These are phyloP conservation scores for Vaccinium macrocarpon DNA, from an alignment of 148 eudicot genomes.

Conservation along the genomic window DNA sequence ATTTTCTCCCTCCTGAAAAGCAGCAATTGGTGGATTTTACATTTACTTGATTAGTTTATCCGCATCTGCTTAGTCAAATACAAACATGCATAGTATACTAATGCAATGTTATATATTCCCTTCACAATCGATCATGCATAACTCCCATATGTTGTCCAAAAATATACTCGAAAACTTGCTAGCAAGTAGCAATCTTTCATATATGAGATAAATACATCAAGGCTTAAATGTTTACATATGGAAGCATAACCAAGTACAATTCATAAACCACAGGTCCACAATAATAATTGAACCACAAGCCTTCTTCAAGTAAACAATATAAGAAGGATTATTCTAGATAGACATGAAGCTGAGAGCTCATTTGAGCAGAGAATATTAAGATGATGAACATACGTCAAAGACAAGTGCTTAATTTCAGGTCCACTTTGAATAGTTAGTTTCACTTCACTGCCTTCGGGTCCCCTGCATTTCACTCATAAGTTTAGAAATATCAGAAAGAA, in stretches of 20 bases:
- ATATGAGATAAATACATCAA: neutral
- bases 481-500: slow-evolving; percentile 1
- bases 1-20: slow-evolving; percentile 79
- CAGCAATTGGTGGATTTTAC: slow-evolving; percentile 14
- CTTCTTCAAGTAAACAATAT: neutral
- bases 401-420: slow-evolving; percentile 54
- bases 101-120: neutral
- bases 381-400: slow-evolving; percentile 46
- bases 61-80: neutral
- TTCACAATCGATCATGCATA: neutral
- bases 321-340: neutral
- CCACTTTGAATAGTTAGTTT: slow-evolving; percentile 63
- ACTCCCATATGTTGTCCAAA: neutral
- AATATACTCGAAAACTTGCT: neutral
- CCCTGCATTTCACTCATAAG: slow-evolving; percentile 53
- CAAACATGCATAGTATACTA: neutral
- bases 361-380: slow-evolving; percentile 18
- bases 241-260: neutral
- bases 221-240: neutral
- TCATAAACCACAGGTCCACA: neutral
- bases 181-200: neutral
- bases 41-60: neutral
- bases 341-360: slow-evolving; percentile 13
- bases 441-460: slow-evolving; percentile 88
- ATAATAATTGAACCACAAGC: neutral